phyloP scores from a whole-genome alignment of 225 moss, liverwort and hornwort genomes.

The Bryoerythrophyllum caledonicum region DNA sequence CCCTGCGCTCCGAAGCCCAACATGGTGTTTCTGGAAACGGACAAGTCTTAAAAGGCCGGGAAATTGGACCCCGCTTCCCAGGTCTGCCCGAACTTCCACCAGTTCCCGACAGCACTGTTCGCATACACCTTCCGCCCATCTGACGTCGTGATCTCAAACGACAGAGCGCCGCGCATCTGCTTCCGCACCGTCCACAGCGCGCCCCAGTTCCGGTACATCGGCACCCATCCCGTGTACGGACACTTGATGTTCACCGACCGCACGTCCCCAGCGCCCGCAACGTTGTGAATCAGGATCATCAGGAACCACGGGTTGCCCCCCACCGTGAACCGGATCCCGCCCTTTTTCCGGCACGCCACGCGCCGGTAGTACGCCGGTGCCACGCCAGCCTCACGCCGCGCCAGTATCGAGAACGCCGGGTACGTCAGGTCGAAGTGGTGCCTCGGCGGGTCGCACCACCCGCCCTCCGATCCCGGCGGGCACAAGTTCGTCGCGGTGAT shows the following conservation, averaged over 20 bases:
- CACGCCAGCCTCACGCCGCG: conserved; percentile 18
- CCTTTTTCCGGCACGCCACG: neutral
- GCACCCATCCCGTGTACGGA: neutral
- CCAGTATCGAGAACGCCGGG: conserved; percentile 38
- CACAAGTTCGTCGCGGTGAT: conserved; percentile 16
- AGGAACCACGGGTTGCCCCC: conserved; percentile 29
- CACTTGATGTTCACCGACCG: neutral
- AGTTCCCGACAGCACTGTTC: neutral
- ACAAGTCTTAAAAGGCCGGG: neutral
- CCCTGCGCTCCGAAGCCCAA: neutral
- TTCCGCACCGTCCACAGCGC: conserved; percentile 4
- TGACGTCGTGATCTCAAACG: conserved; percentile 12
- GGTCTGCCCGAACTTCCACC: conserved; percentile 34
- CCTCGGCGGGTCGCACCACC: conserved; percentile 43
- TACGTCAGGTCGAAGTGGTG: conserved; percentile 43
- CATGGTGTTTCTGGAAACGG: neutral
- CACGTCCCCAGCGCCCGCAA: conserved; percentile 7
- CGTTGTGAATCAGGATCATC: conserved; percentile 39
- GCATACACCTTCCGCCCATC: neutral
- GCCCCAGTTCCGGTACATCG: conserved; percentile 37
- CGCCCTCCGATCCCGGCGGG: conserved; percentile 34
- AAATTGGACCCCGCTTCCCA: conserved; percentile 10
- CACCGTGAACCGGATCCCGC: conserved; percentile 18
- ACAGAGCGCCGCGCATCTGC: neutral
- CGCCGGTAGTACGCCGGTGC: conserved; percentile 38